Conservation (phyloP, 495 filamentous ascomycete species). For the Paragyromitra xinjiangensis region DNA sequence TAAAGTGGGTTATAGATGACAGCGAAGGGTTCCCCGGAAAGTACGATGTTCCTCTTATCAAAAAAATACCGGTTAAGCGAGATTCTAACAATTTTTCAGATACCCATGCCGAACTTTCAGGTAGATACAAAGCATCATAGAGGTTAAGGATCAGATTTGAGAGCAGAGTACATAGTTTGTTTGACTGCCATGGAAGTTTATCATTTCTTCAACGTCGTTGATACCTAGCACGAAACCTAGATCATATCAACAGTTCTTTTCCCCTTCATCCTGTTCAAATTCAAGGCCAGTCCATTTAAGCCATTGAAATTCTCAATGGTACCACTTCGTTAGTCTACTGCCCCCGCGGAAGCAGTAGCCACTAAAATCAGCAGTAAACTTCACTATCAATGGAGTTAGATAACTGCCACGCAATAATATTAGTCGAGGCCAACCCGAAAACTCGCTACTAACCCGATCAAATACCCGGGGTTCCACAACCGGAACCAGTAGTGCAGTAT, state of each 20-base stretch:
- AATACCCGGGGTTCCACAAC: too few relatives aligned
- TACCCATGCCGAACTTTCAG: slow-evolving; percentile 64
- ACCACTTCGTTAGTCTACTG: not conserved
- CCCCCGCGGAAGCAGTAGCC: too few relatives aligned
- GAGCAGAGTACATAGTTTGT: slow-evolving; percentile 41
- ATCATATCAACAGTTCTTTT: slow-evolving; percentile 1
- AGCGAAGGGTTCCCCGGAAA: slow-evolving; percentile 67
- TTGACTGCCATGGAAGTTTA: slow-evolving; percentile 7
- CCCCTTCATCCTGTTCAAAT: not conserved
- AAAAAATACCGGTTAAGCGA: not conserved
- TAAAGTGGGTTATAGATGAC: slow-evolving; percentile 65
- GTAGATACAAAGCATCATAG: slow-evolving; percentile 55
- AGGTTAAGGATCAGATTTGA: not conserved
- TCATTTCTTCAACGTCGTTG: slow-evolving; percentile 1
- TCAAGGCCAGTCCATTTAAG: not conserved
- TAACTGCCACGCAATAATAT: too few relatives aligned
- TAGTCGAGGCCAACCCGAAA: too few relatives aligned
- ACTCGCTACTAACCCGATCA: too few relatives aligned
- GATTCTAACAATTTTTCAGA: slow-evolving; percentile 47
- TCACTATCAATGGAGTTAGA: too few relatives aligned
- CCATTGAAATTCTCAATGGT: not conserved
- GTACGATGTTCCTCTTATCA: slow-evolving; percentile 58
- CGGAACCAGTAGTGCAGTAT: too few relatives aligned
- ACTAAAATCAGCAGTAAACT: too few relatives aligned
- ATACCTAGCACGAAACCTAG: slow-evolving; percentile 21